Evolutionary conservation across 1,284 basidiomycete genomes (phyloP), one percentile per base, ranked within the genome.

Genomic region (Irpex sp.): DNA sequence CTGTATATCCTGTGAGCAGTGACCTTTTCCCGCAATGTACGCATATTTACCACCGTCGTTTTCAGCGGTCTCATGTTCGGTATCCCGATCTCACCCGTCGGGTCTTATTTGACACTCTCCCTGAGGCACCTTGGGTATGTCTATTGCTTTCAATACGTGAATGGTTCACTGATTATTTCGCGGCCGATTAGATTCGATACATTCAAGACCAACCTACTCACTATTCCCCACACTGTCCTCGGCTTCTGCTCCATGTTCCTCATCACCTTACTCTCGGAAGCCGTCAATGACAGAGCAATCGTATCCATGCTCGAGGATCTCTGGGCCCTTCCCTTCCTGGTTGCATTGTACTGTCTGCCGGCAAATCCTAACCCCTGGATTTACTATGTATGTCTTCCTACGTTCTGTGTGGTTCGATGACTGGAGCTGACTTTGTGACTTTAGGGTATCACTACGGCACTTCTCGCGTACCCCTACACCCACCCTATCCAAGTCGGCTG

Each of bases 31-130:
- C 17, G 85, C 63, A 79, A 83, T 13, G 70, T 70, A 39, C 4
- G 26, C 26, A 26, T 26, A 26, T 26, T 26, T 51, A 68, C 17
- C 78, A 85, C 36, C 79, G 82, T 8, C 49, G 2, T 33, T 31
- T 13, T 33, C 56, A 69, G 66, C 8, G 68, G 70, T 13, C 63
- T 72, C 33, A 68, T 67, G 63, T 72, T 70, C 46, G 68, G 68
- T 21, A 68, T 74, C 68, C 66, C 73, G 62, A 62, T 65, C 57
- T 35, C 67, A 53, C 69, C 77, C 56, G 63, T 71, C 21, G 63
- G 66, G 4, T 73, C 77, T 19, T 89, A 89, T 66, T 78, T 89
- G 8, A 84, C 85, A 0, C 76, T 89, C 4, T 80, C 82, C 5
- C 77, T 89, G 31, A 78, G 81, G 13, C 72, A 81, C 57, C 76